A percentile compares a stretch with the other conserved stretches of the same genome.
Conservation (phyloP, 2,329 filamentous ascomycete species). For the Scytalidium lignicola region DNA sequence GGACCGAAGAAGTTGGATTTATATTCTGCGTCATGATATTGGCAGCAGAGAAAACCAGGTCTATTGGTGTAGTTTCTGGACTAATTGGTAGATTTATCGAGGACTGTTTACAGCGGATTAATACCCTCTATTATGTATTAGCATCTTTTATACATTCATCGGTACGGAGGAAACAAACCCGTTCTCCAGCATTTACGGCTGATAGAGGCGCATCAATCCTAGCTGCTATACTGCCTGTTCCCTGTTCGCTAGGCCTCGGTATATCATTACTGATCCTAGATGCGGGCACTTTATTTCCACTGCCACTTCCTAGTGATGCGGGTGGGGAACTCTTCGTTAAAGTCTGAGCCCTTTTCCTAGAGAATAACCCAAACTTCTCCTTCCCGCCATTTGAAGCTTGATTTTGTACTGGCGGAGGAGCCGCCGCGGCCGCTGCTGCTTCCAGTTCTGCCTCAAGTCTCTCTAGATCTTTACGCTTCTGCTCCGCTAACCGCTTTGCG, state of each 20-base stretch:
- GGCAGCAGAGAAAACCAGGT: conserved; percentile 66
- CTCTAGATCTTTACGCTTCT: conserved; percentile 29
- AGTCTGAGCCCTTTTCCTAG: conserved; percentile 16
- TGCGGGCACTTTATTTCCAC: conserved; percentile 3
- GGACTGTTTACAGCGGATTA: conserved; percentile 66
- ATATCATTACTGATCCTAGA: conserved; percentile 12
- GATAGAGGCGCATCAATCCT: conserved; percentile 68
- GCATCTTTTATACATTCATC: conserved; percentile 11
- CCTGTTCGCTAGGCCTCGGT: conserved; percentile 4
- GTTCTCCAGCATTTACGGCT: conserved; percentile 73
- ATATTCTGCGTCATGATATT: conserved; percentile 59
- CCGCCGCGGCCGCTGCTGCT: conserved; percentile 18
- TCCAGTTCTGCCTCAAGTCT: conserved; percentile 25
- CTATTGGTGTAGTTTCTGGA: conserved; percentile 66
- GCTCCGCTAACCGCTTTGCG: conserved; percentile 20
- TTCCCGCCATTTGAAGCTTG: conserved; percentile 13
- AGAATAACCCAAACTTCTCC: conserved; percentile 26
- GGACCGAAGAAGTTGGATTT: conserved; percentile 58
- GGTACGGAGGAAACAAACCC: conserved; percentile 48
- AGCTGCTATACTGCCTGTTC: conserved; percentile 5
- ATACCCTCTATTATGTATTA: conserved; percentile 51
- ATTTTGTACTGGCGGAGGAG: conserved; percentile 5
- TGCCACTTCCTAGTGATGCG: conserved; percentile 7
- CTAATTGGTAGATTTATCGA: conserved; percentile 68
- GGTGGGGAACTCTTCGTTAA: conserved; percentile 12